phyloP scores from a whole-genome alignment of 768 basidiomycete genomes.

The Suillus fuscotomentosus region DNA sequence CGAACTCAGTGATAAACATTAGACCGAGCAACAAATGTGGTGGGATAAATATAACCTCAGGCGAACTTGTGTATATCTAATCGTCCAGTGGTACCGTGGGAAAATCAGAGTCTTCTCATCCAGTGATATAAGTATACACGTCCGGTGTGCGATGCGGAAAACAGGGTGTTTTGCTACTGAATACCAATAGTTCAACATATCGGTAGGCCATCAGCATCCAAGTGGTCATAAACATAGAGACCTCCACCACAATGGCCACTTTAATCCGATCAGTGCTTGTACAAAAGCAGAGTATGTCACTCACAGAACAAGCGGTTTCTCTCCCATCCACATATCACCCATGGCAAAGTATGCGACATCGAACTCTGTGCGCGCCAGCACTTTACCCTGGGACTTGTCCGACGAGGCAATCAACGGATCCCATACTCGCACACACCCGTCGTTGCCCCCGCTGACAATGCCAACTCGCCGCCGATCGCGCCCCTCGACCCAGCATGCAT shows the following conservation, averaged over 20 bases:
- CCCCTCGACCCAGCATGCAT: conserved; percentile 52
- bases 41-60: not conserved
- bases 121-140: not conserved
- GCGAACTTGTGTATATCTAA: not conserved
- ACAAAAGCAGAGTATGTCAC: conserved; percentile 19
- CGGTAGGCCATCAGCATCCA: conserved; percentile 18
- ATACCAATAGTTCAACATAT: not conserved
- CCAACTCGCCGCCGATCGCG: conserved; percentile 37
- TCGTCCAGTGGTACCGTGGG: not conserved
- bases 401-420: conserved; percentile 45
- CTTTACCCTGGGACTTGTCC: conserved; percentile 41
- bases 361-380: conserved; percentile 52
- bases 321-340: conserved; percentile 51
- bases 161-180: not conserved
- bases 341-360: conserved; percentile 60
- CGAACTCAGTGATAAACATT: not conserved
- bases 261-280: not conserved
- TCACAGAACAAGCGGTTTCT: conserved; percentile 62
- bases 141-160: not conserved
- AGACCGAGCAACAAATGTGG: not conserved
- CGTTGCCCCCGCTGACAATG: conserved; percentile 60
- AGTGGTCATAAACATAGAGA: conserved; percentile 43
- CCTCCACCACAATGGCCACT: conserved; percentile 53
- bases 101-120: not conserved
- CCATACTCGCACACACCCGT: conserved; percentile 75